Base-by-base conservation (phyloP, 2,329 filamentous ascomycete genomes). In the Pseudogymnoascus sp. region DNA sequence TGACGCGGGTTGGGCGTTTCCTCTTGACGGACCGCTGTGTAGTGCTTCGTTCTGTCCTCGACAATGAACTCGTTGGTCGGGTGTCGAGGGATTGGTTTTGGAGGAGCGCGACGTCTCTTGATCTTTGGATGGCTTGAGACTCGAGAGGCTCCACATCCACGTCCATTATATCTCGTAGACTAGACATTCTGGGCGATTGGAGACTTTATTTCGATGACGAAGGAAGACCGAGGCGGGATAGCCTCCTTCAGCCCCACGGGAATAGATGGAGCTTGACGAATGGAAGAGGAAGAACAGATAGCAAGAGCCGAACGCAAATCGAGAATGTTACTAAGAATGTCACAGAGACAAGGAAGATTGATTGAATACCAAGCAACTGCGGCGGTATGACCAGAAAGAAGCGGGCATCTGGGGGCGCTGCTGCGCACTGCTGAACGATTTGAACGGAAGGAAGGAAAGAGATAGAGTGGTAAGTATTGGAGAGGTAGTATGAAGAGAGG, bases 101-200 rank as follows among this genome's bases (percentile, higher is more conserved):
- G 16, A 51, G 61, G 8, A 45, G 16, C 16, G 41, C 69, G 66
- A 71, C 70, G 68, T 71, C 69, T 66, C 66, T 69, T 31, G 69
- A 68, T 69, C 69, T 73, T 71, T 68, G 72, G 72, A 71, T 73
- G 62, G 71, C 71, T 67, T 74, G 71, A 63, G 71, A 74, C 57
- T 73, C 68, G 31, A 75, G 69, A 61, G 73, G 72, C 66, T 75
- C 73, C 45, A 74, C 71, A 66, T 75, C 73, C 36, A 73, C 72
- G 67, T 75, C 72, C 72, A 75, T 74, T 62, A 75, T 75, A 68
- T 74, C 72, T 68, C 71, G 71, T 67, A 75, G 67, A 67, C 70
- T 73, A 66, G 72, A 72, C 73, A 75, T 75, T 65, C 67, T 71
- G 65, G 23, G 31, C 51, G 6, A 28, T 36, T 28, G 51, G 31